These are phyloP conservation scores for Pseudocercospora ulei DNA, from an alignment of 2,329 filamentous ascomycete genomes.

Conservation along the genomic window DNA sequence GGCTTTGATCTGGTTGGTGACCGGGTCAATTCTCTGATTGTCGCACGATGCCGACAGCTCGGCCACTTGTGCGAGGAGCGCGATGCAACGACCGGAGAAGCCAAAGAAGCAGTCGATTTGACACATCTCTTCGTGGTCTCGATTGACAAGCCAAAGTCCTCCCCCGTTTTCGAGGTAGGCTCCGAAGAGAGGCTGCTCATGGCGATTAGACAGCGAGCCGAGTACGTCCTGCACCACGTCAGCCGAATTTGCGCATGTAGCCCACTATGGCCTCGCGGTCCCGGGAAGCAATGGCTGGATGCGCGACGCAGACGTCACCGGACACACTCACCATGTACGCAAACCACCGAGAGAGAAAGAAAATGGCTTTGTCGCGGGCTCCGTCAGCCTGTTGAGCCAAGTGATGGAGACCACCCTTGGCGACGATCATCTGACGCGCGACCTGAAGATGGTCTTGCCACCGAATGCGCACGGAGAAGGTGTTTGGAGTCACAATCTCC, in stretches of 20 bases:
- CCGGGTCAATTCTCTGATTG: constrained; percentile 50
- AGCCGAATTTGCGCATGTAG: neutral
- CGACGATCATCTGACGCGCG: constrained; percentile 63
- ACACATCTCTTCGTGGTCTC: constrained; percentile 37
- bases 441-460: constrained; percentile 73
- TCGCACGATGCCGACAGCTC: constrained; percentile 62
- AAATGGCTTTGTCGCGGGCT: constrained; percentile 50
- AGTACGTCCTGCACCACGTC: constrained; percentile 52
- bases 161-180: constrained; percentile 36
- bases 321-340: constrained; percentile 51
- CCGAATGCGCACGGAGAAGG: constrained; percentile 67
- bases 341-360: constrained; percentile 73
- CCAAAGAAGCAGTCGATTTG: constrained; percentile 73
- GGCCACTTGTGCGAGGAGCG: constrained; percentile 61
- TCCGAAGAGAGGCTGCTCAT: constrained; percentile 37
- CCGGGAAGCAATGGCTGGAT: too few species aligned
- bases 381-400: constrained; percentile 35
- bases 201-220: constrained; percentile 53
- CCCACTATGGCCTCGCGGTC: too few species aligned
- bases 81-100: constrained; percentile 62
- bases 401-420: constrained; percentile 50
- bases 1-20: constrained; percentile 41
- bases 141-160: constrained; percentile 33
- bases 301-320: too few species aligned
- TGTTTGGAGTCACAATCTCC: constrained; percentile 72